Evolutionary conservation across 164 flowering plant species (phyloP), one percentile per base, ranked within the genome.

Genomic region (Vitis vinifera): DNA sequence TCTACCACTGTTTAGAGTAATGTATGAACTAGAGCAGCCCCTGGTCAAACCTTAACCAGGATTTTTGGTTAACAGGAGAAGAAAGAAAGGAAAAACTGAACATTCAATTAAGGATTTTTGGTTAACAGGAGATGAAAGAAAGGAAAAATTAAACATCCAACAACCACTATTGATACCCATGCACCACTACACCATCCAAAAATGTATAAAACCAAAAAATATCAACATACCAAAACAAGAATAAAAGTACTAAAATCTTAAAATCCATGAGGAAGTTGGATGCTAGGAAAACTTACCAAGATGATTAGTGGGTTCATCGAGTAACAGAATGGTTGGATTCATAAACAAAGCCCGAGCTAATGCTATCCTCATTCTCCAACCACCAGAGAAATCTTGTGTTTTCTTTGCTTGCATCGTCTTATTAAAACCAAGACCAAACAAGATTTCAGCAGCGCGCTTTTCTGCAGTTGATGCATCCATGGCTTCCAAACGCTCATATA

Each of bases 351-450:
- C 97, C 4, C 97, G 78, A 48, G 99, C 98, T 56, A 95, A 69
- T 37, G 98, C 98, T 78, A 93, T 95, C 71, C 99, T 87, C 99
- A 95, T 95, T 71, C 99, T 87, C 99, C 99, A 94, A n/a, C 98
- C 99, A 78, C 99, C 99, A 73, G 97, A 92, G 74, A 94, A 94
- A 79, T 92, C 97, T 15, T 83, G 76, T 14, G 99, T 92, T 75
- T 88, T 88, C 87, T 91, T 88, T 52, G 84, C 88, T 78, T 93
- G 99, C 98, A 91, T 93, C 71, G 73, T 66, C 83, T 95, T 95
- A 79, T 77, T 69, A 68, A 93, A 95, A 16, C 99, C 99, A 80
- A 95, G 98, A 74, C 99, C 99, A 77, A 44, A 85, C 75, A 95
- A 79, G 60, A 95, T 95, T 73, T 95, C 98, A 77, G 98, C 98